Conservation (phyloP, 2,329 filamentous ascomycete species). For the Cyphellophora europaea region DNA sequence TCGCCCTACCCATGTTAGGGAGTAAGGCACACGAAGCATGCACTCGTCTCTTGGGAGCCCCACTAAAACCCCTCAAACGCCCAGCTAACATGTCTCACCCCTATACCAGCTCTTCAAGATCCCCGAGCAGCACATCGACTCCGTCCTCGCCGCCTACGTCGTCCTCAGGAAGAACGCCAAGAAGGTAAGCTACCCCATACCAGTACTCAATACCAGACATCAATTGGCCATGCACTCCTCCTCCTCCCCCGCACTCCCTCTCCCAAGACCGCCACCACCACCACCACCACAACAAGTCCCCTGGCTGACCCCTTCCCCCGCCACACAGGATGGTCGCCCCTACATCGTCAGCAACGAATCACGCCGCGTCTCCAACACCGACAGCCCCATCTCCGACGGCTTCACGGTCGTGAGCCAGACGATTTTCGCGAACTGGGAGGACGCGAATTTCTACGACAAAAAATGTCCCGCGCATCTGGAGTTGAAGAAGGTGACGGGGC, state of each 20-base stretch:
- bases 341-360: neutral
- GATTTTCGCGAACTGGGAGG: neutral
- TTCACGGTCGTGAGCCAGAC: neutral
- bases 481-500: neutral
- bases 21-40: too few species aligned
- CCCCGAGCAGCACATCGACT: neutral
- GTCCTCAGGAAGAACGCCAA: neutral
- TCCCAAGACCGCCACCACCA: too few species aligned
- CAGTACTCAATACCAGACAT: too few species aligned
- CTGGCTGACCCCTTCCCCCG: too few species aligned
- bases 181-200: too few species aligned
- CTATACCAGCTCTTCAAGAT: neutral
- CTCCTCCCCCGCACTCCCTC: too few species aligned
- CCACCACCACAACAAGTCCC: too few species aligned
- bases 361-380: neutral
- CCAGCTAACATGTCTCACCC: neutral
- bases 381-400: neutral
- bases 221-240: neutral
- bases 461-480: neutral
- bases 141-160: neutral
- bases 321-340: too few species aligned
- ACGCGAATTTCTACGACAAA: constrained; percentile 1
- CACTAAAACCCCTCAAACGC: too few species aligned
- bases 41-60: too few species aligned
- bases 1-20: too few species aligned